Evolutionary conservation across 345 rosid species (phyloP).

Genomic region (Boechera retrofracta): DNA sequence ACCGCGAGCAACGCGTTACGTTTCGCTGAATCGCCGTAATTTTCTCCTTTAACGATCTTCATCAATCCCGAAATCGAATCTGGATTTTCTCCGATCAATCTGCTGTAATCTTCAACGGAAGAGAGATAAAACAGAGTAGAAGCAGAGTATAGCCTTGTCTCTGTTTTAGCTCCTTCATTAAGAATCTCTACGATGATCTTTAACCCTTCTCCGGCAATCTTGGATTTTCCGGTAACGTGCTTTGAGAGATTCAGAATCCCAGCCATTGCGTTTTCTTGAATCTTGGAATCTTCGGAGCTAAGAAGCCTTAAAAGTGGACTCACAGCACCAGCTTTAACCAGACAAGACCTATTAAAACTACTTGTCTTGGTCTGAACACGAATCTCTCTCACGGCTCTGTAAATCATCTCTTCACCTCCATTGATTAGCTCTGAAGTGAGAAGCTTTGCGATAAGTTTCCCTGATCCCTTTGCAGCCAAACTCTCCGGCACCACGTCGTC

Average conservation of each 20-base stretch:
- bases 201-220: conserved; percentile 66
- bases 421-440: conserved; percentile 63
- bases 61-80: conserved; percentile 62
- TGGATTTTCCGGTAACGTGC: conserved; percentile 58
- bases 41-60: conserved; percentile 60
- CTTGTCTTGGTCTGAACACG: conserved; percentile 68
- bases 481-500: conserved; percentile 61
- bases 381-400: conserved; percentile 69
- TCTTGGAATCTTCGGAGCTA: conserved; percentile 37
- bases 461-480: conserved; percentile 56
- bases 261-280: conserved; percentile 67
- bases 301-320: conserved; percentile 60
- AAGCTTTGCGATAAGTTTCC: conserved; percentile 54
- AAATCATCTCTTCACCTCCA: conserved; percentile 57
- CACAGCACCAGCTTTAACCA: conserved; percentile 67
- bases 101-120: conserved; percentile 60
- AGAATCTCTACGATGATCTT: conserved; percentile 55
- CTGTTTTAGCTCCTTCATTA: conserved; percentile 57
- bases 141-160: conserved; percentile 68
- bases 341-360: conserved; percentile 62
- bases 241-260: conserved; percentile 78
- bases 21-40: conserved; percentile 61
- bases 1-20: conserved; percentile 70
- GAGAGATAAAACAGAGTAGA: conserved; percentile 75
- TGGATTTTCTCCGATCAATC: conserved; percentile 62